Evolutionary conservation across 768 basidiomycete genomes (phyloP).

Genomic region (Trametes punicea): DNA sequence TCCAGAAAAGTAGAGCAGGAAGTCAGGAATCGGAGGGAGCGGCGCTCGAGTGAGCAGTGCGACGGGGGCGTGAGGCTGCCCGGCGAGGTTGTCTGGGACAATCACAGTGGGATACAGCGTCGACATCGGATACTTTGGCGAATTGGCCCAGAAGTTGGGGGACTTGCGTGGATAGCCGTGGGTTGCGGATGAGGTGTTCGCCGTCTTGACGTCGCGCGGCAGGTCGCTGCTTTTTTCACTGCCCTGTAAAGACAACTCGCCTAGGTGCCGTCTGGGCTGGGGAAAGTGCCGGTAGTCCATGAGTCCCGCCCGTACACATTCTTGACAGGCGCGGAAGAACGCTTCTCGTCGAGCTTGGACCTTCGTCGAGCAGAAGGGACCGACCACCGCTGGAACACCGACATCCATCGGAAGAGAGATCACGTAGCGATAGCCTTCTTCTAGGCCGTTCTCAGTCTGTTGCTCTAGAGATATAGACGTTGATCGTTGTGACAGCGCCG

Average conservation of each 20-base stretch:
- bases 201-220: conserved; percentile 1
- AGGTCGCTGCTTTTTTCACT: neutral
- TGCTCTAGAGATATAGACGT: neutral
- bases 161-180: conserved; percentile 54
- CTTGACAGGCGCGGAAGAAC: conserved; percentile 19
- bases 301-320: conserved; percentile 14
- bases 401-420: conserved; percentile 8
- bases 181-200: conserved; percentile 34
- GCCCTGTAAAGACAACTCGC: neutral
- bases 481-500: neutral
- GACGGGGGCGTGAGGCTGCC: conserved; percentile 51
- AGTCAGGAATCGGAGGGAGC: conserved; percentile 52
- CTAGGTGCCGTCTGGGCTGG: conserved; percentile 9
- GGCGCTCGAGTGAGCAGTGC: conserved; percentile 65
- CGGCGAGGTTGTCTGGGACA: conserved; percentile 29
- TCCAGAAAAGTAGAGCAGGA: conserved; percentile 61
- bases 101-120: conserved; percentile 60
- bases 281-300: conserved; percentile 39
- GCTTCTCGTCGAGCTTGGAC: conserved; percentile 11
- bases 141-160: conserved; percentile 67
- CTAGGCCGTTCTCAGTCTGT: neutral
- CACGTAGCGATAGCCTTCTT: conserved; percentile 18
- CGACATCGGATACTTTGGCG: conserved; percentile 18
- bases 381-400: conserved; percentile 4
- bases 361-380: neutral